These are phyloP conservation scores for Stagonosporopsis tanaceti DNA, from an alignment of 2,329 filamentous ascomycete genomes.

Conservation along the genomic window DNA sequence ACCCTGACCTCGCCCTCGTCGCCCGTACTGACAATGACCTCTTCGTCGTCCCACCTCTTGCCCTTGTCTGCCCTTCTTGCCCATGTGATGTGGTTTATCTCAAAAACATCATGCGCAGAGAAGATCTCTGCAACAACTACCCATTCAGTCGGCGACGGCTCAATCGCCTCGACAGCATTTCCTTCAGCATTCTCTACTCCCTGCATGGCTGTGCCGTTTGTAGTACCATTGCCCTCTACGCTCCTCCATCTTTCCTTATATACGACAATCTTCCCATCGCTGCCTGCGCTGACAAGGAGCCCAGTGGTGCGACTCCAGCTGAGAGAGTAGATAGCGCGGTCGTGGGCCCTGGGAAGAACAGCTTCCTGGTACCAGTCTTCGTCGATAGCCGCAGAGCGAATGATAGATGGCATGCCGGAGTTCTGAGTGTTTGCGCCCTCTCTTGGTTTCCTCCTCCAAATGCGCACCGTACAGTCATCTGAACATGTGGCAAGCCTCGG, in stretches of 20 bases:
- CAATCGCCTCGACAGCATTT: constrained; percentile 26
- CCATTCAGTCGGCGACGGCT: constrained; percentile 66
- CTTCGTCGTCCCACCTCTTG: constrained; percentile 69
- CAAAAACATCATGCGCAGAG: constrained; percentile 87
- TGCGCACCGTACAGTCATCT: constrained; percentile 78
- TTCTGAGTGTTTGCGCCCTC: constrained; percentile 59
- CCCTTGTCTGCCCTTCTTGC: constrained; percentile 77
- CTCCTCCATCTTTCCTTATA: constrained; percentile 31
- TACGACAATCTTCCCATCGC: constrained; percentile 62
- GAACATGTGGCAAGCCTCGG: constrained; percentile 81
- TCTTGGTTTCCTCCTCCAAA: constrained; percentile 75
- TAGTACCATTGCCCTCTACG: constrained; percentile 35
- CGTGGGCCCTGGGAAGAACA: constrained; percentile 77
- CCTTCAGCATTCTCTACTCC: constrained; percentile 29
- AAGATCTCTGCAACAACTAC: constrained; percentile 71
- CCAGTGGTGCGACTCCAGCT: constrained; percentile 83
- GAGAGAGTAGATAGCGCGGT: constrained; percentile 82
- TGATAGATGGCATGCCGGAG: constrained; percentile 81
- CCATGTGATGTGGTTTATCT: constrained; percentile 93
- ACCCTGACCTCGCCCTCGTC: constrained; percentile 89
- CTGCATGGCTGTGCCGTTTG: constrained; percentile 25
- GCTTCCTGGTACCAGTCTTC: constrained; percentile 86
- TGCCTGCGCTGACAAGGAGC: constrained; percentile 84
- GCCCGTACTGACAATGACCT: constrained; percentile 88
- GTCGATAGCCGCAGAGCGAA: constrained; percentile 73